Evolutionary conservation across 306 rosid species (phyloP).

Genomic region (Lithocarpus polystachyus): DNA sequence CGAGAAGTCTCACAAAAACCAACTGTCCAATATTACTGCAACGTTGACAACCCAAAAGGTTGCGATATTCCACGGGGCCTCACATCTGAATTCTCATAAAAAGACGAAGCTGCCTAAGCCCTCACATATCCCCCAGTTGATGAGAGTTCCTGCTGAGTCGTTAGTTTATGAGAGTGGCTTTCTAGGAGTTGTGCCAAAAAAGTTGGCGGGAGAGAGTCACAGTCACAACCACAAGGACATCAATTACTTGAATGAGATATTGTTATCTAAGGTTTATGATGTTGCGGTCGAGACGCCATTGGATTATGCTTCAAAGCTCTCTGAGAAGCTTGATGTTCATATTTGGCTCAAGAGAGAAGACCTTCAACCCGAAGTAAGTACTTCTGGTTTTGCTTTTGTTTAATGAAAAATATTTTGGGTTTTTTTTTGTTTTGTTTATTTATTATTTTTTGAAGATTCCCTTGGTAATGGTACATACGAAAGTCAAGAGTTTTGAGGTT

Average conservation of each 20-base stretch:
- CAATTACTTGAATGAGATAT: constrained; percentile 44
- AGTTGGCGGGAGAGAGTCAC: constrained; percentile 14
- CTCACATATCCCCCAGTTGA: not conserved
- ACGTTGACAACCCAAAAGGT: not conserved
- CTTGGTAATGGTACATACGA: not conserved
- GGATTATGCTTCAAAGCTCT: constrained; percentile 42
- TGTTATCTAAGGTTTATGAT: constrained; percentile 50
- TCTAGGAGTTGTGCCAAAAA: constrained; percentile 43
- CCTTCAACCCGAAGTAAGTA: constrained; percentile 45
- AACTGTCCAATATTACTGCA: not conserved
- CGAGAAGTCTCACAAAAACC: not conserved
- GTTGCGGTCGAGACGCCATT: constrained; percentile 47
- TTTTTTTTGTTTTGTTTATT: not conserved
- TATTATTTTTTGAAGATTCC: not conserved
- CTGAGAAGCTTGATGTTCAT: constrained; percentile 41
- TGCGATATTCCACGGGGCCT: not conserved
- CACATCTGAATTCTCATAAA: not conserved
- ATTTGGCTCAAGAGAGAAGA: constrained; percentile 60
- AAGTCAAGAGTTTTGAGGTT: no score
- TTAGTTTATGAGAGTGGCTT: constrained; percentile 46
- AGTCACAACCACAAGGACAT: constrained; percentile 16
- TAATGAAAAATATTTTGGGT: no score
- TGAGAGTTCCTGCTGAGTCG: constrained; percentile 30
- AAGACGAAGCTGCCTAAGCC: not conserved
- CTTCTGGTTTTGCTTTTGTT: not conserved